Evolutionary conservation across 768 basidiomycete genomes (phyloP).

Genomic region (Phlebiopsis gigantea): DNA sequence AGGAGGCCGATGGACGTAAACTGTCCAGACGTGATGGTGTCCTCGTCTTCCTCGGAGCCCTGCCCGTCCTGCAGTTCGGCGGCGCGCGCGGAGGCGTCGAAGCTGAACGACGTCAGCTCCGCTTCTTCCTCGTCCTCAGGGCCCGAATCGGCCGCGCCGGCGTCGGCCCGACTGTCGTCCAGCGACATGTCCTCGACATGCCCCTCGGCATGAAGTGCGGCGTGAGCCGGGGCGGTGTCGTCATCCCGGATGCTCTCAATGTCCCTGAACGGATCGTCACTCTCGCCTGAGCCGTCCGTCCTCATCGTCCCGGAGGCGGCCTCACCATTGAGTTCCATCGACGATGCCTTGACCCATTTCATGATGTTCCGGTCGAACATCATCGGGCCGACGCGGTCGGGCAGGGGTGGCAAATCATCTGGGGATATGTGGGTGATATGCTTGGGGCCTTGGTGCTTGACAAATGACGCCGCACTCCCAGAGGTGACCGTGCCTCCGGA

Average conservation of each 20-base stretch:
- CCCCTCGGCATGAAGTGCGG: constrained; percentile 12
- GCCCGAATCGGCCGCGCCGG: constrained; percentile 36
- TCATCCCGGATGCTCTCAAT: constrained; percentile 83
- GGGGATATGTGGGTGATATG: constrained; percentile 81
- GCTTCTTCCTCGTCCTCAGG: constrained; percentile 61
- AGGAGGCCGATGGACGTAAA: constrained; percentile 12
- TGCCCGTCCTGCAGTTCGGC: constrained; percentile 19
- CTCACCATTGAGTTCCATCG: constrained; percentile 26
- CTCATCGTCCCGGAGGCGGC: constrained; percentile 21
- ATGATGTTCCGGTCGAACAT: constrained; percentile 77
- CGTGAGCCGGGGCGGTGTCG: constrained; percentile 17
- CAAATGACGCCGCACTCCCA: constrained; percentile 74
- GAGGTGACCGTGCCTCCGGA: constrained; percentile 68
- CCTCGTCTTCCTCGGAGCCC: constrained; percentile 41
- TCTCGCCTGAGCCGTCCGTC: constrained; percentile 39
- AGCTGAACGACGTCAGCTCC: constrained; percentile 66
- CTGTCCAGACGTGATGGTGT: constrained; percentile 20
- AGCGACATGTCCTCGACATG: constrained; percentile 9
- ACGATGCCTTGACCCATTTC: constrained; percentile 75
- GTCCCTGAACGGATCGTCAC: constrained; percentile 89
- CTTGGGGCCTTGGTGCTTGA: constrained; percentile 76
- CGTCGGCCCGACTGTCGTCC: constrained; percentile 39
- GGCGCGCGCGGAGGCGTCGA: constrained; percentile 42
- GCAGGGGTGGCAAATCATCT: constrained; percentile 65
- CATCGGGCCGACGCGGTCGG: constrained; percentile 84